Base-by-base conservation (phyloP, 1,139 yeast genomes). In the Pichia sp. region DNA sequence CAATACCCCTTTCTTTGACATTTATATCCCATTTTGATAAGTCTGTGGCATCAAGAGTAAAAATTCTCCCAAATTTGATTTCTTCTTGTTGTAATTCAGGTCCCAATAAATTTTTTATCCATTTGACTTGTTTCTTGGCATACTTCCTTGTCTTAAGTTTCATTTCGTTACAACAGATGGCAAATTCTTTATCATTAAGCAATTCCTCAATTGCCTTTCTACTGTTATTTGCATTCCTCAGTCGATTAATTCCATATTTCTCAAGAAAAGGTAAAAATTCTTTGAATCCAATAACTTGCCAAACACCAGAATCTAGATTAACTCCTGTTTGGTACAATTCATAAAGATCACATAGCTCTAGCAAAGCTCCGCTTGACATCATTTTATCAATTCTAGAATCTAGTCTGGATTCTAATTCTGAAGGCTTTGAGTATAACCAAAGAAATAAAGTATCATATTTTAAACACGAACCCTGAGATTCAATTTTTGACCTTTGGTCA, bases 281-380 rank as follows among this genome's bases (percentile, higher is more conserved):
- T 55, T 86, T 85, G 60, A 86, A 91, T 2, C 99, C 99, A 53
- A 91, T 88, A 2, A 86, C 96, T 61, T 91, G 98, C 86, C 88
- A 89, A 0, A 91, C 73, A 1, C 98, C 97, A 41, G 74, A 66
- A 39, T 84, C 81, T 42, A 77, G 63, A 41, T 74, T 78, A 41
- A 38, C 22, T 52, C 43, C 31, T 3, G 34, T 18, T 18, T 30
- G 7, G 47, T 71, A 81, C 31, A 61, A 66, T 0, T 61, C 54
- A 54, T 71, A 78, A 57, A 91, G 58, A 39, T 76, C 73, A 8
- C 69, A 56, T 11, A 91, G 73, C 58, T 91, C 98, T 0, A 68
- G 68, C 35, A 82, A 52, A 0, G 86, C 96, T 0, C 89, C 89
- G 1, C 57, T 55, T 1, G 62, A 58, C 56, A 89, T 65, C 99